These are phyloP conservation scores for Pleurotus giganteus DNA, from an alignment of 768 basidiomycete genomes.

Conservation along the genomic window DNA sequence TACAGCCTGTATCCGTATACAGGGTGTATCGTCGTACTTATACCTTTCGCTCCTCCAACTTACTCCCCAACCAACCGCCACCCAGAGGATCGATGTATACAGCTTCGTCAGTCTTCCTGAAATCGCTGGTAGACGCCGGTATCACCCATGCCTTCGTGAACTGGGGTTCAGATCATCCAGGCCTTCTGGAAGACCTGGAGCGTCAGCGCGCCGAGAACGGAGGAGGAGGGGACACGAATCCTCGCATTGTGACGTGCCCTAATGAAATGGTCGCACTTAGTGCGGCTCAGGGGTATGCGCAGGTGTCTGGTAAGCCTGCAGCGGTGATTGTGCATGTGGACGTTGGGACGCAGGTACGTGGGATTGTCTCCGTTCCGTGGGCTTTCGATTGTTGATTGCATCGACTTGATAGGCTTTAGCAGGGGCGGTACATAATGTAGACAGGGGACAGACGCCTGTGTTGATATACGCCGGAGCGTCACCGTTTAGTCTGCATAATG, in stretches of 20 bases:
- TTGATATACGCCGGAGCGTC: constrained; percentile 74
- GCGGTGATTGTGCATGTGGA: constrained; percentile 76
- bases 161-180: constrained; percentile 78
- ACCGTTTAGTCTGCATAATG: constrained; percentile 54
- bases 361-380: background rate
- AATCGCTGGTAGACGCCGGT: constrained; percentile 50
- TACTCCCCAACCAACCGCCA: background rate
- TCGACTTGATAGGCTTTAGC: constrained; percentile 48
- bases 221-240: constrained; percentile 33
- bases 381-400: background rate
- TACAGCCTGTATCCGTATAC: background rate
- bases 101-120: constrained; percentile 59
- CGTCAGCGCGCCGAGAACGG: constrained; percentile 47
- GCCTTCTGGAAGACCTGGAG: constrained; percentile 65
- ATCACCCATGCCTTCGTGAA: constrained; percentile 72
- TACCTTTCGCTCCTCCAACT: background rate
- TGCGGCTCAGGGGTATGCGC: constrained; percentile 70
- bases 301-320: constrained; percentile 63
- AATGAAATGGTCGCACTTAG: constrained; percentile 78
- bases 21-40: background rate
- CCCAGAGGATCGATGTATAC: constrained; percentile 40
- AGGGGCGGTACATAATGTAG: constrained; percentile 72
- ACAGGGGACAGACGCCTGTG: constrained; percentile 57
- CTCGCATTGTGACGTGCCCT: constrained; percentile 64
- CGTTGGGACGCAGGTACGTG: constrained; percentile 60